Base-by-base conservation (phyloP, 2,329 filamentous ascomycete species). In the Laburnicola sp. region DNA sequence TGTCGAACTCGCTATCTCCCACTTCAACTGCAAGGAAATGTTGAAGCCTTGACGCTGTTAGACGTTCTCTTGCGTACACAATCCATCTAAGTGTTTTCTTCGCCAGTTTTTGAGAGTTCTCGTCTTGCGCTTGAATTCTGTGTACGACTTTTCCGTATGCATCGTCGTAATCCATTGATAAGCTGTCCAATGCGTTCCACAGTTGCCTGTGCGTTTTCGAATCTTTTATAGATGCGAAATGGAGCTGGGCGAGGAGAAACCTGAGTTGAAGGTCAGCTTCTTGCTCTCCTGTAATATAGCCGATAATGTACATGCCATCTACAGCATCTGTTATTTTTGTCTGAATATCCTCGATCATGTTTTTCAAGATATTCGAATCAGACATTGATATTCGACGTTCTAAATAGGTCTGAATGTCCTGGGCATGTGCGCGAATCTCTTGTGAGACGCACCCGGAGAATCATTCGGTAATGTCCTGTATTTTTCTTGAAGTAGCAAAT, bases 191-290 rank as follows among this genome's bases (percentile, higher is more conserved):
- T 26, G 51, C 35, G 8, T 4, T 9, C 32, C 35, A 8, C n/a
- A 51, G 50, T 22, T 38, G 9, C 32, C 34, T 53, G 39, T 8
- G 16, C 16, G 16, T 16, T 16, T 16, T 16, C 6, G 28, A 6
- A 6, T 32, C 50, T 3, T 21, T 41, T 10, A 53, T 22, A 10
- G 39, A 45, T 26, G 45, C 36, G 1, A 53, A 2, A 35, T 53
- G 34, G 3, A 53, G 31, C 11, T 45, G 38, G 8, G 50, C 50
- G 21, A 53, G 45, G 4, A 53, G 37, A 34, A 54, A 54, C 47
- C 47, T 54, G 36, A 37, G 21, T 6, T 37, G 6, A 16, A 7
- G 11, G 34, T 37, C 21, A 37, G 34, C 6, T 7, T 6, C 6
- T 5, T 37, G 6, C n/a, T 37, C 34, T 7, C n/a, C 7, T n/a